Percentiles rank a stretch among this genome's conserved stretches.
Evolutionary conservation across 768 basidiomycete genomes (phyloP).

Genomic region (Hypholoma fasciculare): DNA sequence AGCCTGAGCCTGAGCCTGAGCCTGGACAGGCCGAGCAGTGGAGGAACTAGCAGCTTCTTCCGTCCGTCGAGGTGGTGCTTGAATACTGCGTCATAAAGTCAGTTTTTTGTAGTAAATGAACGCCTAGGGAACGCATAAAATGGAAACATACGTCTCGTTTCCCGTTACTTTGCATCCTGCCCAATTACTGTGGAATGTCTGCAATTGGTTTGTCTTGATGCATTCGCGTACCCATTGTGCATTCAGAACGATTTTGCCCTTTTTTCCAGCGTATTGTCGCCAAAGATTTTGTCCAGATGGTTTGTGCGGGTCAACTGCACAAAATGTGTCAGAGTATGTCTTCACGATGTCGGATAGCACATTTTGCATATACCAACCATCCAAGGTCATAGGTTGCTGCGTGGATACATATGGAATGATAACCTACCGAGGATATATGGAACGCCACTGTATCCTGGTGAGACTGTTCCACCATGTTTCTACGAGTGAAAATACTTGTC

Average conservation of each 20-base stretch:
- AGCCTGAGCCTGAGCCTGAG: slow-evolving; percentile 18
- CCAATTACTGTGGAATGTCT: slow-evolving; percentile 77
- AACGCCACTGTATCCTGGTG: slow-evolving; percentile 76
- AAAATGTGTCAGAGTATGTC: neutral
- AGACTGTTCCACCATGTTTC: slow-evolving; percentile 78
- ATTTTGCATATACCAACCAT: no score
- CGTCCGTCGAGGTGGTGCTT: slow-evolving; percentile 7
- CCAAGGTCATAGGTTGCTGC: no score
- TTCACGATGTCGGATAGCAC: no score
- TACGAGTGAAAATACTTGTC: slow-evolving; percentile 24
- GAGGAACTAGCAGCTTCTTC: slow-evolving; percentile 6
- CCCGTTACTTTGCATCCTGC: slow-evolving; percentile 82
- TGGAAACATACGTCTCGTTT: slow-evolving; percentile 53
- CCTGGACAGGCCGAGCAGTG: slow-evolving; percentile 14
- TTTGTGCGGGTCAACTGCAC: slow-evolving; percentile 73
- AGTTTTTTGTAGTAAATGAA: no score
- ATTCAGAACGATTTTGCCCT: slow-evolving; percentile 75
- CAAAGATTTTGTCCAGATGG: slow-evolving; percentile 80
- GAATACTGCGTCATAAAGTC: neutral
- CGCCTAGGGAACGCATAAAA: neutral
- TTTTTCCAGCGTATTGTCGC: slow-evolving; percentile 78
- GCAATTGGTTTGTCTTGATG: slow-evolving; percentile 63
- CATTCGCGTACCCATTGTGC: slow-evolving; percentile 80
- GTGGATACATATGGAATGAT: no score
- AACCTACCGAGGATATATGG: slow-evolving; percentile 72